Conservation (phyloP, 768 basidiomycete genomes). For the Rhodotorula graminis region DNA sequence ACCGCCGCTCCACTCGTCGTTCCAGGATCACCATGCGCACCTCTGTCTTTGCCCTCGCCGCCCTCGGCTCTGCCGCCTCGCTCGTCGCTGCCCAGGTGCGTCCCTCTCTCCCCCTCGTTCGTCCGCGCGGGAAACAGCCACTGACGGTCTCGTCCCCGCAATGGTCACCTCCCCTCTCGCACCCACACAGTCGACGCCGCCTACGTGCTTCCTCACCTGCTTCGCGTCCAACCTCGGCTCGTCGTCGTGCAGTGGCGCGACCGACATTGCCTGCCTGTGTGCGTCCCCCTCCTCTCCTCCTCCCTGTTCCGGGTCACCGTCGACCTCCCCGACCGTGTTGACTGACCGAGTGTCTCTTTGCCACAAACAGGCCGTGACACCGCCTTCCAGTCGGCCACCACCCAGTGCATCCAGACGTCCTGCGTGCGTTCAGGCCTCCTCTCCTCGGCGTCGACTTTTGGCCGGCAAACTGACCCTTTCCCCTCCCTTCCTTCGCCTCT, state of each 20-base stretch:
- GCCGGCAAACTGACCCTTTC: not conserved
- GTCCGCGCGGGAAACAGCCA: too few species aligned
- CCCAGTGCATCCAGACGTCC: not conserved
- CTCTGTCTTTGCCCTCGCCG: not conserved
- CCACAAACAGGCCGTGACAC: not conserved
- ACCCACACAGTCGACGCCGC: not conserved
- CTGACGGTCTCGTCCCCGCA: not conserved
- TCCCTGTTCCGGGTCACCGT: too few species aligned
- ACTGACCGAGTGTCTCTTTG: not conserved
- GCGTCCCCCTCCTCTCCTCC: not conserved
- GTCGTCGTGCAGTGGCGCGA: constrained; percentile 1
- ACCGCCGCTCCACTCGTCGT: too few species aligned
- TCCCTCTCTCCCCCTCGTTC: too few species aligned
- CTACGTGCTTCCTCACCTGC: constrained; percentile 12
- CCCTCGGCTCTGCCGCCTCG: constrained; percentile 1
- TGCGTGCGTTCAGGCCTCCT: not conserved
- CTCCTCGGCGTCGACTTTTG: too few species aligned
- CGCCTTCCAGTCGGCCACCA: not conserved
- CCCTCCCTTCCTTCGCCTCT: not conserved
- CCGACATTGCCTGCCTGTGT: constrained; percentile 13
- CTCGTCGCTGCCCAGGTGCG: constrained; percentile 10
- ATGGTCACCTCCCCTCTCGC: not conserved
- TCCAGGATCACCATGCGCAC: constrained; percentile 1
- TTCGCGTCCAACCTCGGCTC: not conserved
- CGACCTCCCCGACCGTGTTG: not conserved